Conservation (phyloP, 495 filamentous ascomycete species). For the Apodospora peruviana region DNA sequence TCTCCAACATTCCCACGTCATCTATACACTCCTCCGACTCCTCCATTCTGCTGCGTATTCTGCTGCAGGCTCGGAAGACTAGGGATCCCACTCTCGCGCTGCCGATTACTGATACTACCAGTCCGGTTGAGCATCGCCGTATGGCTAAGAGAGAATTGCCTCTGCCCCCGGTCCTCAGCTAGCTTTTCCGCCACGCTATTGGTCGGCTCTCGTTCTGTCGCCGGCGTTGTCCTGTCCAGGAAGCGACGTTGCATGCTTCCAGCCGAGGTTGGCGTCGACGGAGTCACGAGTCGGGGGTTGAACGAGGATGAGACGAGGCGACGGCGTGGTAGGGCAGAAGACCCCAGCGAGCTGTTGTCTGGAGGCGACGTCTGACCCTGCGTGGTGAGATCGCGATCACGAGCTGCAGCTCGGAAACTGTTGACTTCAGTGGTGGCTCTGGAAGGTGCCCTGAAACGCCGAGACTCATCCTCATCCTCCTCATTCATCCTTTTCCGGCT, state of each 20-base stretch:
- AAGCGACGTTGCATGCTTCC: constrained; percentile 32
- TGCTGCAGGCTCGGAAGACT: constrained; percentile 8
- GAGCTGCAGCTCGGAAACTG: constrained; percentile 19
- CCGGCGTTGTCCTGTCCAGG: constrained; percentile 38
- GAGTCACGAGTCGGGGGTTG: constrained; percentile 29
- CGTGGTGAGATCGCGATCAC: constrained; percentile 28
- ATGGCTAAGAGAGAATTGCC: constrained; percentile 37
- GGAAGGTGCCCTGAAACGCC: constrained; percentile 49
- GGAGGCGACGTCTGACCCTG: constrained; percentile 22
- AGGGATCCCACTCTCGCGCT: constrained; percentile 32
- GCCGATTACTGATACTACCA: constrained; percentile 32
- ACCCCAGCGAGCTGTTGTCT: constrained; percentile 21
- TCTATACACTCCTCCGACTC: constrained; percentile 17
- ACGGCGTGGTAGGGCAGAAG: constrained; percentile 39
- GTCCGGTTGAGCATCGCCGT: constrained; percentile 33
- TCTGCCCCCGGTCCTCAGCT: constrained; percentile 35
- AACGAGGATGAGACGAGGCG: constrained; percentile 33
- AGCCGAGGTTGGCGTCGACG: constrained; percentile 15
- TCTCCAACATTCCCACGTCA: constrained; percentile 7
- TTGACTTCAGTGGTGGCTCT: constrained; percentile 55
- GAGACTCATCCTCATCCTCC: constrained; percentile 40
- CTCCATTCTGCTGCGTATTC: constrained; percentile 1
- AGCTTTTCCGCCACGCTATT: constrained; percentile 30
- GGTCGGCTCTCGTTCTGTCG: constrained; percentile 24
- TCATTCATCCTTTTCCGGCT: constrained; percentile 37